Evolutionary conservation across 2,329 filamentous ascomycete species (phyloP).

Genomic region (Monosporascus sp.): DNA sequence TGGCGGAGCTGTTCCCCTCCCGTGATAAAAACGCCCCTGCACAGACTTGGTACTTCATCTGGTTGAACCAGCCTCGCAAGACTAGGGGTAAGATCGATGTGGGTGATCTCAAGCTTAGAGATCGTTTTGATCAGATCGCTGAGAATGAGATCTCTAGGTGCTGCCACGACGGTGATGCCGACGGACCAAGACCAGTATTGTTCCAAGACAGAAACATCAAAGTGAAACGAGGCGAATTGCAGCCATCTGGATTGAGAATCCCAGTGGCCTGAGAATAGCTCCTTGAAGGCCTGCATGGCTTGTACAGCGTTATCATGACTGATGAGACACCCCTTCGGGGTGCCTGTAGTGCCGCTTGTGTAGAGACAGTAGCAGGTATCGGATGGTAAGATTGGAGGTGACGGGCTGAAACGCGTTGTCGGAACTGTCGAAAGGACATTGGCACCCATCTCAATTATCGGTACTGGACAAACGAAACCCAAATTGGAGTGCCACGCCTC

Average conservation of each 20-base stretch:
- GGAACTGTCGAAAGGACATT: conserved; percentile 18
- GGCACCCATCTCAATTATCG: conserved; percentile 30
- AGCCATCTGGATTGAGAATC: conserved; percentile 70
- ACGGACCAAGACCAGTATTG: conserved; percentile 96
- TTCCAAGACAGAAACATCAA: conserved; percentile 88
- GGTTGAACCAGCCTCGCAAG: conserved; percentile 74
- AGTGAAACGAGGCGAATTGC: conserved; percentile 91
- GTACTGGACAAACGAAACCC: conserved; percentile 28
- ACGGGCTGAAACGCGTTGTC: conserved; percentile 16
- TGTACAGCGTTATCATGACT: conserved; percentile 87
- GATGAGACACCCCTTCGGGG: conserved; percentile 81
- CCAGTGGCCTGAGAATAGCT: conserved; percentile 73
- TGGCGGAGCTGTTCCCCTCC: conserved; percentile 85
- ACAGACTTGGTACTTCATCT: conserved; percentile 73
- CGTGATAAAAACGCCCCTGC: conserved; percentile 84
- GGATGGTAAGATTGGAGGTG: conserved; percentile 36
- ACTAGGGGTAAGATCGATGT: conserved; percentile 88
- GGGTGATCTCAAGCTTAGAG: conserved; percentile 68
- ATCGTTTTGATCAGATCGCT: conserved; percentile 76
- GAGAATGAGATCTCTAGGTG: conserved; percentile 77
- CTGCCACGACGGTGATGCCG: conserved; percentile 77
- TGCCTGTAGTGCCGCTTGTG: conserved; percentile 82
- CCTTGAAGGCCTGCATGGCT: conserved; percentile 80
- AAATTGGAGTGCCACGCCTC: conserved; percentile 13
- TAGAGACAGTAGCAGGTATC: conserved; percentile 79